Conservation (phyloP, 2,329 filamentous ascomycete species). For the Hymenoscyphus scutula region DNA sequence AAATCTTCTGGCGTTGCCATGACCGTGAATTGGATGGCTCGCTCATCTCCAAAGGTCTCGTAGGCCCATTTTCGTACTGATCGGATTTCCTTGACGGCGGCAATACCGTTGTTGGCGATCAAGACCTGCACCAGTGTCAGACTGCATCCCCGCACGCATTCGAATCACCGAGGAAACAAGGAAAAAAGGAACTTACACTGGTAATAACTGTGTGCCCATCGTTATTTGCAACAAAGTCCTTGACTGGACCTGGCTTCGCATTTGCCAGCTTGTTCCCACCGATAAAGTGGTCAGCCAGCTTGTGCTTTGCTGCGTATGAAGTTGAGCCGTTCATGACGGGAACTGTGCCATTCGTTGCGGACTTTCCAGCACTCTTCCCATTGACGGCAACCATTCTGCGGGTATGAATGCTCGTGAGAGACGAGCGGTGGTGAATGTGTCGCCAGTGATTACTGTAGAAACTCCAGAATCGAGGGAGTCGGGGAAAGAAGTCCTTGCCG, state of each 20-base stretch:
- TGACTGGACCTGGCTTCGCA: constrained; percentile 81
- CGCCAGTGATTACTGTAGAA: constrained; percentile 24
- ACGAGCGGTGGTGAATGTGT: constrained; percentile 30
- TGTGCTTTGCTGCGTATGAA: constrained; percentile 77
- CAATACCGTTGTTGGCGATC: constrained; percentile 99
- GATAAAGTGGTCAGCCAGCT: constrained; percentile 90
- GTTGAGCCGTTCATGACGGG: constrained; percentile 56
- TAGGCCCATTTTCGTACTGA: constrained; percentile 99
- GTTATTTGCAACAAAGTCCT: constrained; percentile 88
- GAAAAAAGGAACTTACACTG: constrained; percentile 62
- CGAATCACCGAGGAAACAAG: neutral
- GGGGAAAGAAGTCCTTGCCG: neutral
- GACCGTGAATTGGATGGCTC: constrained; percentile 97
- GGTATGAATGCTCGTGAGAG: constrained; percentile 26
- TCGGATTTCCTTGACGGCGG: constrained; percentile 97
- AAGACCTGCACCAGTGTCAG: constrained; percentile 63
- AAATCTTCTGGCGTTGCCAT: constrained; percentile 99
- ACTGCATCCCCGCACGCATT: neutral
- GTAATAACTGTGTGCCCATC: constrained; percentile 98
- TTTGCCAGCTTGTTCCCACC: constrained; percentile 85
- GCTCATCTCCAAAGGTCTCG: constrained; percentile 98
- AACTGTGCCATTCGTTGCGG: constrained; percentile 41
- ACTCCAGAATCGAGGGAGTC: constrained; percentile 6
- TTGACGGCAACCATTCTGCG: constrained; percentile 48
- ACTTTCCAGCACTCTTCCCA: constrained; percentile 34